phyloP scores from a whole-genome alignment of 805 yeast species.

The Candida patagonica region DNA sequence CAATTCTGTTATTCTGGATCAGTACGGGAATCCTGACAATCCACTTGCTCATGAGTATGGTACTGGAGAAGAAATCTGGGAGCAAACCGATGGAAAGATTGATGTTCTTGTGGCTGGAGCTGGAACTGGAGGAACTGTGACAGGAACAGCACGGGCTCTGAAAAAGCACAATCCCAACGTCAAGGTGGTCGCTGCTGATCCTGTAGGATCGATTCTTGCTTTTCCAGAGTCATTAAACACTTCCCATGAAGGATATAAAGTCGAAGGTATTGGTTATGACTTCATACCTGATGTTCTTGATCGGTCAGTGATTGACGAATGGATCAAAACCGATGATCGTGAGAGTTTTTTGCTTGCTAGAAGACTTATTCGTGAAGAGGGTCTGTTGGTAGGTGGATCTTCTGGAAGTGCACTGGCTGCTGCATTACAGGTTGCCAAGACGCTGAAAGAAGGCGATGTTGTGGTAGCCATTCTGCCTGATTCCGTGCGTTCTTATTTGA shows the following conservation, averaged over 20 bases:
- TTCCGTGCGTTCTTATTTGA: conserved; percentile 74
- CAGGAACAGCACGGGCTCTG: conserved; percentile 70
- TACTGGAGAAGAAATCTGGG: conserved; percentile 80
- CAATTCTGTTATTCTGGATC: conserved; percentile 76
- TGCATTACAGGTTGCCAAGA: conserved; percentile 58
- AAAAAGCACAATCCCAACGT: conserved; percentile 60
- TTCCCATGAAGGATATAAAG: conserved; percentile 53
- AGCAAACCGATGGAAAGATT: conserved; percentile 62
- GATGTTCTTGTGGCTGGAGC: conserved; percentile 82
- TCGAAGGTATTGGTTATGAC: conserved; percentile 89
- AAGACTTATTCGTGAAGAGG: conserved; percentile 75
- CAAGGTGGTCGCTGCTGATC: conserved; percentile 72
- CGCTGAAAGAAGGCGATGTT: conserved; percentile 61
- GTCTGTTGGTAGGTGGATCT: conserved; percentile 83
- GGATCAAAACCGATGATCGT: conserved; percentile 82
- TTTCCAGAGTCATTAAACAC: conserved; percentile 63
- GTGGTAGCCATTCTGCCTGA: conserved; percentile 81
- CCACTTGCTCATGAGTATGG: conserved; percentile 79
- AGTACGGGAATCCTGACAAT: conserved; percentile 67
- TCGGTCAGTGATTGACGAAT: conserved; percentile 55
- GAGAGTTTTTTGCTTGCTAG: conserved; percentile 74
- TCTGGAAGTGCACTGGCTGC: conserved; percentile 80
- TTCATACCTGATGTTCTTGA: conserved; percentile 75
- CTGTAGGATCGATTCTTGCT: conserved; percentile 78
- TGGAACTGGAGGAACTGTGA: conserved; percentile 88